These are phyloP conservation scores for Daldinia bambusicola DNA, from an alignment of 495 filamentous ascomycete species.

Conservation along the genomic window DNA sequence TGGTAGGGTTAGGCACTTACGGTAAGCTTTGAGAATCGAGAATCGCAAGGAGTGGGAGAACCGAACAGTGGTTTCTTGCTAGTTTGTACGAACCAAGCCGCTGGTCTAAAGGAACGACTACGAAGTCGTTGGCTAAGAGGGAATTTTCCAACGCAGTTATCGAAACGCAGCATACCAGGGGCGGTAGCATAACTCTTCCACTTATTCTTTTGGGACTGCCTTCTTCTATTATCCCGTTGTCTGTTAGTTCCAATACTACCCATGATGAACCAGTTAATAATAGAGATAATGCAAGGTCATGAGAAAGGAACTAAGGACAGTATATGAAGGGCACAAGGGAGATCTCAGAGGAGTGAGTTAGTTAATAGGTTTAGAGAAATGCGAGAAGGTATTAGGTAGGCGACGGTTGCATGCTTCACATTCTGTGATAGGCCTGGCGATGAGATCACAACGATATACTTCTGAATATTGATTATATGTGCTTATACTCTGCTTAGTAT, in stretches of 20 bases:
- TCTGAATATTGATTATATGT: neutral
- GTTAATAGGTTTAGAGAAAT: neutral
- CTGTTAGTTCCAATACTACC: neutral
- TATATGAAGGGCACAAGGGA: neutral
- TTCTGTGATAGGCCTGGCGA: neutral
- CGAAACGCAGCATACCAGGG: neutral
- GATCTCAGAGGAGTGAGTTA: neutral
- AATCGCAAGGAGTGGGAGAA: neutral
- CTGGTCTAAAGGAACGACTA: neutral
- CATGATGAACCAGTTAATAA: neutral
- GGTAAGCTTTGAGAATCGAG: neutral
- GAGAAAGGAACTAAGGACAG: neutral
- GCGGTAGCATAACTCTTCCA: neutral
- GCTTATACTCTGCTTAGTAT: neutral
- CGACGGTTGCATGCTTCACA: neutral
- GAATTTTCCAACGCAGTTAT: neutral
- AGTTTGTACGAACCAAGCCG: neutral
- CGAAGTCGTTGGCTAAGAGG: neutral
- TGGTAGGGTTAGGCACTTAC: neutral
- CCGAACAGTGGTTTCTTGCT: neutral
- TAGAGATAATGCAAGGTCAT: neutral
- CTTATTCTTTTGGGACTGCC: neutral
- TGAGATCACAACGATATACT: neutral
- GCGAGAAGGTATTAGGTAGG: neutral
- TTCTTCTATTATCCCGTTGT: neutral